Evolutionary conservation across 805 yeast species (phyloP).

Genomic region (Cyberlindnera mycetangii): DNA sequence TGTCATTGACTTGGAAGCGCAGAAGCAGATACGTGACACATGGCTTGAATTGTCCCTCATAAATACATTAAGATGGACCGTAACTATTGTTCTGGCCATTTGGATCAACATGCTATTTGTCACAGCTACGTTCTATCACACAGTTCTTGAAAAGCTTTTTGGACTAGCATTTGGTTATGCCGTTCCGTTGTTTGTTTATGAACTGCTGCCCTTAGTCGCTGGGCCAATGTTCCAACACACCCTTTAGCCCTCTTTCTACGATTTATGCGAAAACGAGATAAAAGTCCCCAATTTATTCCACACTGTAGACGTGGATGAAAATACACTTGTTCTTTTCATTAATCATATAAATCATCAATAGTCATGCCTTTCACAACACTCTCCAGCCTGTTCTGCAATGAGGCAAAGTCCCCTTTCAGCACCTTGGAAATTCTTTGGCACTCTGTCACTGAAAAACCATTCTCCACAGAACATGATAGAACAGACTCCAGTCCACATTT

Average conservation of each 20-base stretch:
- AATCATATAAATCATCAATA: slow-evolving; percentile 7
- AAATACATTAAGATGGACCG: slow-evolving; percentile 16
- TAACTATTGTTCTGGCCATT: slow-evolving; percentile 21
- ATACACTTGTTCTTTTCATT: neutral
- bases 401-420: slow-evolving; percentile 19
- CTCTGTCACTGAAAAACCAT: slow-evolving; percentile 8
- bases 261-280: too few species aligned
- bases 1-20: slow-evolving; percentile 8
- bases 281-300: too few species aligned
- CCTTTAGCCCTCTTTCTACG: too few species aligned
- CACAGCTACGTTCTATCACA: slow-evolving; percentile 84
- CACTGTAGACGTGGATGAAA: too few species aligned
- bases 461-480: slow-evolving; percentile 16
- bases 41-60: slow-evolving; percentile 7
- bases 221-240: neutral
- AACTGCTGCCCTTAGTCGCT: slow-evolving; percentile 13
- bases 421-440: slow-evolving; percentile 18
- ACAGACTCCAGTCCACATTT: slow-evolving; percentile 17
- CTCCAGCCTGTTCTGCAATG: slow-evolving; percentile 15
- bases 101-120: slow-evolving; percentile 64
- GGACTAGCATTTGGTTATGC: slow-evolving; percentile 66
- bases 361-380: slow-evolving; percentile 21
- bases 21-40: neutral
- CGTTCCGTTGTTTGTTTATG: slow-evolving; percentile 47
- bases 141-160: slow-evolving; percentile 65